Evolutionary conservation across 495 filamentous ascomycete genomes (phyloP).

Genomic region (Schizothecium vesticola): DNA sequence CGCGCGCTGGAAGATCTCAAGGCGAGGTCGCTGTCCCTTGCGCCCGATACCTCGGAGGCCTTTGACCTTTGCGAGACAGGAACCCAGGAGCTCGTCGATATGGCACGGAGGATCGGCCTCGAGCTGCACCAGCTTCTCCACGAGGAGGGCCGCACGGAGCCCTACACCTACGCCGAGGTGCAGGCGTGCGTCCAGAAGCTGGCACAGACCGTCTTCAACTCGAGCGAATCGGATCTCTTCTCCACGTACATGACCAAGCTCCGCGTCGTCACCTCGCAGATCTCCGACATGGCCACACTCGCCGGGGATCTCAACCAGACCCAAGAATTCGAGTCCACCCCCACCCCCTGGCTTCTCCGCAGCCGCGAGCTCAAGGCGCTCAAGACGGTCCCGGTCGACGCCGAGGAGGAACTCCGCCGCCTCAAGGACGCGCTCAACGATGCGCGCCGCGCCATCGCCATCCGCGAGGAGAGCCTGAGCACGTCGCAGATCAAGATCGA

Average conservation of each 20-base stretch:
- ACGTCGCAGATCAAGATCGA: slow-evolving; percentile 86
- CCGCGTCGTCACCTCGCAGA: slow-evolving; percentile 54
- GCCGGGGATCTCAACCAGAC: slow-evolving; percentile 73
- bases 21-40: slow-evolving; percentile 68
- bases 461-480: slow-evolving; percentile 61
- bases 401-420: slow-evolving; percentile 70
- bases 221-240: slow-evolving; percentile 57
- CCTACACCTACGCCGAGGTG: slow-evolving; percentile 61
- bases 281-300: slow-evolving; percentile 68
- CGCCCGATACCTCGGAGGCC: slow-evolving; percentile 47
- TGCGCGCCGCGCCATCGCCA: slow-evolving; percentile 56
- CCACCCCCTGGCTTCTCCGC: slow-evolving; percentile 77
- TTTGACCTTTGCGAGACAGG: slow-evolving; percentile 56
- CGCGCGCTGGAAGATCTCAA: slow-evolving; percentile 74
- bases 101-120: slow-evolving; percentile 61
- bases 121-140: slow-evolving; percentile 59
- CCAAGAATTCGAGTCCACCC: slow-evolving; percentile 72
- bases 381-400: slow-evolving; percentile 70
- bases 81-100: slow-evolving; percentile 60
- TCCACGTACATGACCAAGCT: slow-evolving; percentile 63
- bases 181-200: slow-evolving; percentile 55
- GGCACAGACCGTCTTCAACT: slow-evolving; percentile 43
- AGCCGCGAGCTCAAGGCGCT: slow-evolving; percentile 70
- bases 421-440: slow-evolving; percentile 69
- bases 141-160: slow-evolving; percentile 67